Evolutionary conservation across 2,329 filamentous ascomycete species (phyloP), one percentile per base, ranked within the genome.

Genomic region (Ascochyta koolunga): DNA sequence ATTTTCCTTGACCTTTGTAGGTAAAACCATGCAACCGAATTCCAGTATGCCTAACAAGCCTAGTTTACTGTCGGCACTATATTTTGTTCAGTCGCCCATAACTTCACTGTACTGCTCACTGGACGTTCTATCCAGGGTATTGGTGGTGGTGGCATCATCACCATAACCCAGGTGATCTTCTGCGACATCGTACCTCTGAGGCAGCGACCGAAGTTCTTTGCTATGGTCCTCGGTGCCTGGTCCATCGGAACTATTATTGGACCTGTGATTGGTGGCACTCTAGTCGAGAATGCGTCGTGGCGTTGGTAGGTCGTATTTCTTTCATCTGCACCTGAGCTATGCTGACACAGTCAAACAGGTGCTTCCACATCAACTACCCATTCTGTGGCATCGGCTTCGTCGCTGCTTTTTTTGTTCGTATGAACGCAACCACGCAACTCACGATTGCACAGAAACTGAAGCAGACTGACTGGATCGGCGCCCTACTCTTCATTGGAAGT

Each of bases 361-460:
- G 87, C 36, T 87, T 87, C 65, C 87, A 82, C 77, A 78, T 87
- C 62, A 88, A 87, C 59, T 75, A 86, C 5, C 84, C 85, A 2
- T 80, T 86, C 62, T 78, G 79, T 22, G 54, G 42, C 10, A 55
- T 69, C 8, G 66, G 68, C 2, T 62, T 67, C 8, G 56, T 67
- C 16, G 68, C 68, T 3, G 31, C 57, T 9, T 50, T 65, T 19
- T 67, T 68, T 27, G 58, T 69, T 3, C 56, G 58, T 7, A 52
- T 66, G n/a, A 66, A 68, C 19, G 50, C 56, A 2, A 56, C 60
- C 3, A 47, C 58, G 2, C 45, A 60, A 13, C 50, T 68, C 15
- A 65, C 64, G 0, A 35, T 67, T 15, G 27, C 50, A 5, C 50
- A 69, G 27, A 72, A 71, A 52, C 50, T 72, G 1, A 62, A 53